Evolutionary conservation across 768 basidiomycete species (phyloP), one percentile per base, ranked within the genome.

Genomic region (Russula emetica): DNA sequence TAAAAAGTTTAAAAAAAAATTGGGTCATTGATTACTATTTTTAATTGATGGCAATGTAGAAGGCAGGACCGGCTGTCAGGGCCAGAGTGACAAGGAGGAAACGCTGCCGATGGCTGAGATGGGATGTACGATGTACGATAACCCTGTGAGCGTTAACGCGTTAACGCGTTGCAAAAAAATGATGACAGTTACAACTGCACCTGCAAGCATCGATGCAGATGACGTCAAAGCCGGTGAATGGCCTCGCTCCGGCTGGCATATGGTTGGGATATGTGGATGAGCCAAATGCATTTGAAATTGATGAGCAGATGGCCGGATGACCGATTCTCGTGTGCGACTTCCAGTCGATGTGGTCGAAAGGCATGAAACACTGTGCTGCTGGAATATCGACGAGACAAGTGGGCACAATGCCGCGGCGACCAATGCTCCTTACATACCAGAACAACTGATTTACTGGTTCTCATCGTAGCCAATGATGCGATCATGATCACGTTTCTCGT

Each of bases 381-480:
- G 97, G 82, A 28, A 98, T 79, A 71, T 98, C 95, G 54, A 98
- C 89, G 51, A 98, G 83, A 30, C 92, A 86, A 30, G 78, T 82
- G 49, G 97, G 80, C 2, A 86, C 84, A 70, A 99, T 98, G 36
- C n/a, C n/a, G n/a, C n/a, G n/a, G n/a, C 92, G 80, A 11, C 94
- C 90, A 70, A 99, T 94, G 32, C 97, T 98, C 96, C 98, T 96
- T 3, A 96, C 96, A 74, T 98, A 99, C 97, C 96, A 99, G 76
- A 99, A 99, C 54, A 99, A 77, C 74, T 99, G 96, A 73, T 98
- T 99, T 67, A 98, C 89, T 34, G 34, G 11, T 2, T 13, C 76
- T 98, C 97, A 75, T 99, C 97, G 71, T 99, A 99, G 3, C 97
- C 96, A 71, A 99, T 95, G 71, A 98, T 94, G 66, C 86, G 82